Evolutionary conservation across 495 filamentous ascomycete genomes (phyloP).

Genomic region (Chlorociboria aeruginascens): DNA sequence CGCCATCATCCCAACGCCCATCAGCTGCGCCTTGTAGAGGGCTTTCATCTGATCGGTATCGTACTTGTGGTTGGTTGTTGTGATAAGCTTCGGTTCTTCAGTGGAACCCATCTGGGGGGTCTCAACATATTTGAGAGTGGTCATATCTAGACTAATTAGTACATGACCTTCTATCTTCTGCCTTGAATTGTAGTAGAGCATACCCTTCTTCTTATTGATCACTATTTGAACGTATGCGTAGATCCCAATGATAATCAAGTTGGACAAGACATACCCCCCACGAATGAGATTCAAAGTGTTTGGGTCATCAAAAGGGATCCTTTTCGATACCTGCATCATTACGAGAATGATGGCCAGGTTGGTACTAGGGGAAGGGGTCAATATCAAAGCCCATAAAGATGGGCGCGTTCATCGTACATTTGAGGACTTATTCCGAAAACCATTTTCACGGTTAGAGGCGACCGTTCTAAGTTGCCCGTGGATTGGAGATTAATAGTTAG

Average conservation of each 20-base stretch:
- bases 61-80: constrained; percentile 90
- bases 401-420: constrained; percentile 25
- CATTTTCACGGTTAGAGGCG: constrained; percentile 26
- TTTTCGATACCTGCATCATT: constrained; percentile 97
- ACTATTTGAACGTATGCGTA: constrained; percentile 71
- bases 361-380: constrained; percentile 43
- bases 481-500: neutral
- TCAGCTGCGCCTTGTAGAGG: constrained; percentile 75
- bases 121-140: constrained; percentile 98
- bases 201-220: constrained; percentile 95
- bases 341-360: constrained; percentile 90
- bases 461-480: neutral
- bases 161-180: neutral
- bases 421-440: constrained; percentile 33
- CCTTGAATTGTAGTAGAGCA: constrained; percentile 9
- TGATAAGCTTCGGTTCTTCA: constrained; percentile 89
- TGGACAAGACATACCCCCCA: constrained; percentile 72
- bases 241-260: constrained; percentile 72
- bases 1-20: constrained; percentile 94
- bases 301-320: constrained; percentile 88
- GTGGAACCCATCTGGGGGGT: constrained; percentile 80
- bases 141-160: constrained; percentile 54
- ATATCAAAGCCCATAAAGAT: neutral
- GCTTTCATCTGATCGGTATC: constrained; percentile 73
- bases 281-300: constrained; percentile 74